phyloP scores from a whole-genome alignment of 164 flowering plant genomes.

The Macadamia integrifolia region DNA sequence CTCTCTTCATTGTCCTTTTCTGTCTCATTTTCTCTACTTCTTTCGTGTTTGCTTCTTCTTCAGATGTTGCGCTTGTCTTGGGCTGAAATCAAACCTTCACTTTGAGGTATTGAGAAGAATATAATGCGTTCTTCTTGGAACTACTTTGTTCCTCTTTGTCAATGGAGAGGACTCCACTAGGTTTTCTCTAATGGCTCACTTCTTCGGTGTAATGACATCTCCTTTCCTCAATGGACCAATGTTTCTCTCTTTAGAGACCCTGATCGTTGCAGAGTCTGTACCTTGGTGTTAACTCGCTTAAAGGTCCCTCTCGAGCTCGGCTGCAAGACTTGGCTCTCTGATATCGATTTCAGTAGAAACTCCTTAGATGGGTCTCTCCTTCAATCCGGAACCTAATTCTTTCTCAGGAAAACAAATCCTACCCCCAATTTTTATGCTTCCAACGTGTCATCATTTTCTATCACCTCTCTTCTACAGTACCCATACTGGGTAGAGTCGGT shows the following conservation, averaged over 20 bases:
- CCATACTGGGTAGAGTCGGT: no score
- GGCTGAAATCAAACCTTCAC: slow-evolving; percentile 59
- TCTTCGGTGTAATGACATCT: slow-evolving; percentile 42
- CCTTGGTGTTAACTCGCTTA: slow-evolving; percentile 60
- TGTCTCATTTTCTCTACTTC: slow-evolving; percentile 8
- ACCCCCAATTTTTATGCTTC: no score
- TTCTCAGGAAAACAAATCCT: no score
- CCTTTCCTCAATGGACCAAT: slow-evolving; percentile 54
- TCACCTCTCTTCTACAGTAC: no score
- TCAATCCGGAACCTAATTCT: slow-evolving; percentile 79
- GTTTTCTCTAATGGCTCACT: slow-evolving; percentile 58
- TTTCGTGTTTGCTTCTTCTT: slow-evolving; percentile 26
- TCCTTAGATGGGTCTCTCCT: slow-evolving; percentile 47
- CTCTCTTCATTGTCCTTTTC: slow-evolving; percentile 17
- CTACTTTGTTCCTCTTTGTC: slow-evolving; percentile 71
- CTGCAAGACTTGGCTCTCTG: slow-evolving; percentile 64
- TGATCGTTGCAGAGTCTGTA: slow-evolving; percentile 62
- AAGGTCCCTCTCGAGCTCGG: slow-evolving; percentile 92
- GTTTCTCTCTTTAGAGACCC: slow-evolving; percentile 50
- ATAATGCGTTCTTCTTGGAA: slow-evolving; percentile 79
- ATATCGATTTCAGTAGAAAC: slow-evolving; percentile 67
- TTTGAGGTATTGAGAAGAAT: slow-evolving; percentile 57
- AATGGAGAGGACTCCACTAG: slow-evolving; percentile 92
- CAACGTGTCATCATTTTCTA: no score
- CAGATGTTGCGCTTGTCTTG: slow-evolving; percentile 66